Evolutionary conservation across 2,329 filamentous ascomycete species (phyloP), one percentile per base, ranked within the genome.

Genomic region (Hymenoscyphus albidus): DNA sequence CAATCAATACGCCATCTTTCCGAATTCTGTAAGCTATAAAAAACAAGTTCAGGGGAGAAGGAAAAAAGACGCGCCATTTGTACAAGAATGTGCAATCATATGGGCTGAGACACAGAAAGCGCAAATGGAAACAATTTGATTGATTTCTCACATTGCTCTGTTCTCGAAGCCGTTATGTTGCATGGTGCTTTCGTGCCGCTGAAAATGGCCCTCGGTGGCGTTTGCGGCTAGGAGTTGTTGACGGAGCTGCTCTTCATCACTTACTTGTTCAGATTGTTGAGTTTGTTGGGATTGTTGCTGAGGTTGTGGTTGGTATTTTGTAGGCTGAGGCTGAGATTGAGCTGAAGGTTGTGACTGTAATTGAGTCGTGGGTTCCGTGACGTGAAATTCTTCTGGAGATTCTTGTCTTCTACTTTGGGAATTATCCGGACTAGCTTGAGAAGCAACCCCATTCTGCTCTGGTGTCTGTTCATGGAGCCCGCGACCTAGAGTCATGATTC

Each of bases 401-500:
- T 57, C 54, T 12, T 22, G 16, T 57, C 32, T 32, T 31, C 27
- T 38, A 38, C 35, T 5, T 57, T 57, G 27, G 31, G 32, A 57
- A 16, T 57, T 57, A 16, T 51, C 44, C 12, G 44, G 44, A 51
- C 44, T 51, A n/a, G 54, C 54, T 3, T 31, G 27, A 57, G 32
- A 38, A 6, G 18, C 44, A 51, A 18, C 38, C 27, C 44, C 44
- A 54, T 62, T 55, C 18, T 61, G 64, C 18, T 57, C 38, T 38
- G 16, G 42, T 44, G 39, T 48, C 12, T 64, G 44, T 39, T 63
- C 56, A 58, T 69, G 67, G 58, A 86, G 69, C 0, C 83, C 82
- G 42, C 81, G 78, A 0, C 82, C 82, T 56, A 87, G 72, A 1
- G 82, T 79, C 78, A 86, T 80, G 63, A 87, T 83, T n/a, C 84